A percentile compares a stretch with the other conserved stretches of the same genome.
Evolutionary conservation across 2,329 filamentous ascomycete species (phyloP).

Genomic region (Aspergillus quadricinctus): DNA sequence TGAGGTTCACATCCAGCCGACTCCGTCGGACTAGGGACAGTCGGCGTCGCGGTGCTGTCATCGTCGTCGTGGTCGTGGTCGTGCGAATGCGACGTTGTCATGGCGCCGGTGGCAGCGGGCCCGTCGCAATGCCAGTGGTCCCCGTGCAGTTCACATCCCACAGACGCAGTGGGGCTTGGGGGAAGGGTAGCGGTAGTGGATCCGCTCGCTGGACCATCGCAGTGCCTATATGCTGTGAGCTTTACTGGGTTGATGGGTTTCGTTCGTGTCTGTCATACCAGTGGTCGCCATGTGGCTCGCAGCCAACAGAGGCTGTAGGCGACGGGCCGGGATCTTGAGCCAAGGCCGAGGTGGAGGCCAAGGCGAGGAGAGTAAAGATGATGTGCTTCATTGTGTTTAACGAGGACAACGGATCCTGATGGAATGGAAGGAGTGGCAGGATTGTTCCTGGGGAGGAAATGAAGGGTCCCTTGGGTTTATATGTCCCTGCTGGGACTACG

Average conservation of each 20-base stretch:
- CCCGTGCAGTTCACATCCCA: slow-evolving; percentile 13
- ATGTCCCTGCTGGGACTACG: background rate
- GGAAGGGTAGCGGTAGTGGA: slow-evolving; percentile 3
- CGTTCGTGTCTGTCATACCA: slow-evolving; percentile 12
- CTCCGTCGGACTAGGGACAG: slow-evolving; percentile 17
- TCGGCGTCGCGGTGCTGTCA: background rate
- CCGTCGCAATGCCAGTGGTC: slow-evolving; percentile 16
- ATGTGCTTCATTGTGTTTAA: slow-evolving; percentile 15
- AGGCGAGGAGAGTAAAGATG: slow-evolving; percentile 13
- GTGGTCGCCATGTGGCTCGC: slow-evolving; percentile 25
- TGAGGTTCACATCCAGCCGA: slow-evolving; percentile 23
- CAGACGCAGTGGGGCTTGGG: slow-evolving; percentile 21
- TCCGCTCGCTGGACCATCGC: slow-evolving; percentile 22
- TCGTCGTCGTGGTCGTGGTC: background rate
- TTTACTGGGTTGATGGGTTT: background rate
- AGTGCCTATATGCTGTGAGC: slow-evolving; percentile 20
- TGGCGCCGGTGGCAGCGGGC: no score
- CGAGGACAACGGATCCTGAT: background rate
- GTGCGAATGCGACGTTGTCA: background rate
- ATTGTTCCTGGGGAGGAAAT: background rate
- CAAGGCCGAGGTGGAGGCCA: slow-evolving; percentile 14
- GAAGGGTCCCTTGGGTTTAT: background rate
- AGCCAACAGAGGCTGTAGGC: slow-evolving; percentile 27
- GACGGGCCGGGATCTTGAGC: slow-evolving; percentile 23
- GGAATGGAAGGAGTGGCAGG: background rate